Evolutionary conservation across 2,329 filamentous ascomycete genomes (phyloP).

Genomic region (Botryotinia convoluta): DNA sequence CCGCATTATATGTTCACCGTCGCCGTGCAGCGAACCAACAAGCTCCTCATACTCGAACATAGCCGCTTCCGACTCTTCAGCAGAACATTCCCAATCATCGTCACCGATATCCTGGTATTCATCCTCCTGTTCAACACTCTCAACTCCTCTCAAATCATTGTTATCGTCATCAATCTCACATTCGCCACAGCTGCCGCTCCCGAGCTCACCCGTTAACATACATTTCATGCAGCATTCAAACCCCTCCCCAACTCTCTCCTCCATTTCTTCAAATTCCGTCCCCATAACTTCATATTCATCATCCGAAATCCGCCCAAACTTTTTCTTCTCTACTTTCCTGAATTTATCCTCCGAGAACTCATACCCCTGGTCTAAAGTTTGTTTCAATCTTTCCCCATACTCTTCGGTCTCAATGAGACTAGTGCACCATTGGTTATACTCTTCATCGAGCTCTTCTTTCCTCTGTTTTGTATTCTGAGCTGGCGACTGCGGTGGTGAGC

Average conservation of each 20-base stretch:
- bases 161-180: no score
- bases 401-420: background rate
- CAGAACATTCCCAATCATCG: background rate
- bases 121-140: background rate
- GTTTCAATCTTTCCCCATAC: background rate
- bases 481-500: background rate
- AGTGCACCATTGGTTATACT: background rate
- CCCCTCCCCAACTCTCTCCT: background rate
- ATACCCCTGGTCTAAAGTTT: accelerated
- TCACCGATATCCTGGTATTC: background rate
- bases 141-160: background rate
- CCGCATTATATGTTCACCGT: background rate
- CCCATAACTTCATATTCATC: no score
- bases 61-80: background rate
- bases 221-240: background rate
- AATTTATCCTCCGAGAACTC: background rate
- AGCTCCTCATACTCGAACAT: background rate
- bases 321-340: no score
- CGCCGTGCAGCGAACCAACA: background rate
- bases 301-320: background rate
- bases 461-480: background rate
- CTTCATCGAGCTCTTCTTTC: background rate
- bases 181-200: background rate
- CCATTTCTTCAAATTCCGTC: background rate
- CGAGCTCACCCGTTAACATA: accelerated